Base-by-base conservation (phyloP, 352 stramenopile genomes). In the Pythium scleroteichum region DNA sequence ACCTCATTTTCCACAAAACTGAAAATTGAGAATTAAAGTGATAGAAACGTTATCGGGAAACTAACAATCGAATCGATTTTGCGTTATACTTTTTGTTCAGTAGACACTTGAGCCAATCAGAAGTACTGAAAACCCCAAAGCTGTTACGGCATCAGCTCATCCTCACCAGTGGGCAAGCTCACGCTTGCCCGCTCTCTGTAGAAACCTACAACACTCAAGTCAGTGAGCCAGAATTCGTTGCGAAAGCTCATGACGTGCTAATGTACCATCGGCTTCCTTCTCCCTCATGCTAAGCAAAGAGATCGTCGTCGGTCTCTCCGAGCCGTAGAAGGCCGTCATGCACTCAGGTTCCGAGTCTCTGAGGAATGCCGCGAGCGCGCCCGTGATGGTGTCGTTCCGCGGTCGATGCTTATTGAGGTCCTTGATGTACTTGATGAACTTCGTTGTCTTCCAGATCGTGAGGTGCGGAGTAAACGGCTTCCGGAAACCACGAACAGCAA, bases 391-490 rank as follows among this genome's bases (percentile, higher is more conserved):
- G 17, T 16, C 20, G n/a, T 38, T 20, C n/a, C 47, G 47, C 3
- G n/a, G 6, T 20, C 38, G 35, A 23, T 20, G 32, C 17, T 64
- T 59, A 42, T 79, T 75, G 16, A 79, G 53, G 12, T 39, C 48
- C 7, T 39, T 59, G 39, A 78, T 65, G 22, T 72, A 32, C 16
- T 65, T n/a, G 13, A 62, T 69, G 40, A 73, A 55, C 13, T 67
- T 71, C 2, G 63, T 70, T 16, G 59, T 59, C 50, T 81, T 84
- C 72, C 75, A 84, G 24, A 84, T 71, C 10, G 75, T 79, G 53
- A 79, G 14, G 59, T 84, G 75, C 12, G 75, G 67, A 3, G 46
- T 60, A 55, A 71, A 81, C n/a, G 72, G 70, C n/a, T 41, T 62
- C 13, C 59, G 55, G 35, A 79, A 73, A 3, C 13, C 24, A 8